Conservation (phyloP, 148 eudicot genomes). For the Limonium bicolor region DNA sequence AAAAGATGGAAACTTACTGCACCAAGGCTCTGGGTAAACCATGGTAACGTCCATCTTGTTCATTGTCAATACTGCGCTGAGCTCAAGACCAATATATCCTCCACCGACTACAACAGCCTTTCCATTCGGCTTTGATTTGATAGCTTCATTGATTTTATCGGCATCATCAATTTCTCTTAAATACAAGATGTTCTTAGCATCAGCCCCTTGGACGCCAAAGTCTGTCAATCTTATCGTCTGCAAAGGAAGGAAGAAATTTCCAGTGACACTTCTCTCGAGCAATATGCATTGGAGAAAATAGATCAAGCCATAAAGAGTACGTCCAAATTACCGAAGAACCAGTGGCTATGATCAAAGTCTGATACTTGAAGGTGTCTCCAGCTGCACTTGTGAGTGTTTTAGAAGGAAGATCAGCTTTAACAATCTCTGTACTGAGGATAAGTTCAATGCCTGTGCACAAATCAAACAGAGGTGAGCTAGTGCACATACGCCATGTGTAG, state of each 20-base stretch:
- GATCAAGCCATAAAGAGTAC: not conserved
- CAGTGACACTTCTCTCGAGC: not conserved
- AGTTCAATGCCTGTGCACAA: constrained; percentile 55
- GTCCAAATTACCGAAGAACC: constrained; percentile 65
- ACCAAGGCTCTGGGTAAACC: constrained; percentile 99
- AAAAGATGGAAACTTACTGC: constrained; percentile 64
- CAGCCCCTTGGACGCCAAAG: constrained; percentile 92
- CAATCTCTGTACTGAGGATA: constrained; percentile 75
- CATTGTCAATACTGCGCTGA: constrained; percentile 64
- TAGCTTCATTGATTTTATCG: constrained; percentile 68
- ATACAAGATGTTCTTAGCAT: constrained; percentile 76
- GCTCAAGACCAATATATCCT: constrained; percentile 97
- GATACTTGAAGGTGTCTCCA: constrained; percentile 53
- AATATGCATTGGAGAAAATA: not conserved
- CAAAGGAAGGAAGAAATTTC: constrained; percentile 5
- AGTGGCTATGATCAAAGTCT: constrained; percentile 67
- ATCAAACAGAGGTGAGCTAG: not conserved
- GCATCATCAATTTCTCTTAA: constrained; percentile 95
- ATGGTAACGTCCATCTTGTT: constrained; percentile 77
- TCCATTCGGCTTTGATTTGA: constrained; percentile 71
- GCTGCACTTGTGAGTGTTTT: constrained; percentile 76
- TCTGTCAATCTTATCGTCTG: constrained; percentile 82
- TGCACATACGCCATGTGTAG: too few species aligned
- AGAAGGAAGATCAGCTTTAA: constrained; percentile 69
- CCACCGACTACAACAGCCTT: constrained; percentile 93